Evolutionary conservation across 768 basidiomycete genomes (phyloP).

Genomic region (Leccinum barrowsii): DNA sequence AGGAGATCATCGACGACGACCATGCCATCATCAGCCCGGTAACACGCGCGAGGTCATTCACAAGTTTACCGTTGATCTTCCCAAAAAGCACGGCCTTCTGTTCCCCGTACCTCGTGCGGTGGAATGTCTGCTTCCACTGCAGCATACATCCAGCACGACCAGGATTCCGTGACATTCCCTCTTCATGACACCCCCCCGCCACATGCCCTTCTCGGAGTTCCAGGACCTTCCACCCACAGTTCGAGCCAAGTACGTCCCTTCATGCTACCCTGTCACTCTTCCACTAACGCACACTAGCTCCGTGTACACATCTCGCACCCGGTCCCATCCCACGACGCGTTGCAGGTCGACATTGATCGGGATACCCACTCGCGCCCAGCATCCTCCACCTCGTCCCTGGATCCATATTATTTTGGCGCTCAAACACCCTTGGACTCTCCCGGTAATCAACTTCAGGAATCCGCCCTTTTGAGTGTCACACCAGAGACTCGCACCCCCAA

Average conservation of each 20-base stretch:
- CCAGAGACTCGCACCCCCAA: conserved; percentile 52
- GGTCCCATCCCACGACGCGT: conserved; percentile 26
- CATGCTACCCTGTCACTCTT: not conserved
- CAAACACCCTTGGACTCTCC: conserved; percentile 70
- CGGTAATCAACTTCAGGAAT: conserved; percentile 38
- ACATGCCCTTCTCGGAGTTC: conserved; percentile 22
- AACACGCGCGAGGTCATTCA: too few species aligned
- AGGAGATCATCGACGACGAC: conserved; percentile 97
- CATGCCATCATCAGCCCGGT: too few species aligned
- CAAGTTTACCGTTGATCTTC: too few species aligned
- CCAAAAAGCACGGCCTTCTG: too few species aligned
- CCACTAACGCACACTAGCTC: conserved; percentile 32
- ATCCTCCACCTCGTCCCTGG: conserved; percentile 77
- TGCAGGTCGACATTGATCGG: conserved; percentile 42
- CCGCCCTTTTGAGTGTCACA: conserved; percentile 45
- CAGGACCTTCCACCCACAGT: conserved; percentile 26
- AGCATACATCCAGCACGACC: conserved; percentile 39
- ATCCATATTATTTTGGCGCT: conserved; percentile 84
- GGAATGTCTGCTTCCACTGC: conserved; percentile 39
- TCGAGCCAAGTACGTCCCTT: conserved; percentile 12
- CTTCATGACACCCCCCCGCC: conserved; percentile 45
- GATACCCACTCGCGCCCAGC: conserved; percentile 55
- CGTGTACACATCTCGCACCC: conserved; percentile 48
- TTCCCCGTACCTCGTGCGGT: conserved; percentile 25
- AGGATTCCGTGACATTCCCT: conserved; percentile 28